Evolutionary conservation across 108 stramenopile genomes (phyloP).

Genomic region (Pseudonitzschia pungens): DNA sequence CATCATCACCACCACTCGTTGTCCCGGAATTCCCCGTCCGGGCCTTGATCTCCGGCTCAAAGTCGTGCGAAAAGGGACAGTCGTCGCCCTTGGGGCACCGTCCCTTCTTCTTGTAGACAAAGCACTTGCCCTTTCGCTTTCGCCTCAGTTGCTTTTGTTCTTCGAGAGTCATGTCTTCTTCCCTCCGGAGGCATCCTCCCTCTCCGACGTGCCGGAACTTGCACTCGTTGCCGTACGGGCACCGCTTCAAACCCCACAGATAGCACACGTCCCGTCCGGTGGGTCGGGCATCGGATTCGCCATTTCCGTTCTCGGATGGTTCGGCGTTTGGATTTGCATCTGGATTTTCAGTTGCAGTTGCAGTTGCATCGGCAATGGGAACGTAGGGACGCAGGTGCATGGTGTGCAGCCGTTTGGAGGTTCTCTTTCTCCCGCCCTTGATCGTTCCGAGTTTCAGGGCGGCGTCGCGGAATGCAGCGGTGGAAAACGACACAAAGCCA

Average conservation of each 20-base stretch:
- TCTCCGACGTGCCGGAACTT: constrained; percentile 74
- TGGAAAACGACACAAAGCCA: constrained; percentile 65
- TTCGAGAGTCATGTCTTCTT: constrained; percentile 19
- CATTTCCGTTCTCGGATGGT: constrained; percentile 6
- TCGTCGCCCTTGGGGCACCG: constrained; percentile 63
- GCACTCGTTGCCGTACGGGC: constrained; percentile 71
- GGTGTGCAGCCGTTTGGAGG: constrained; percentile 55
- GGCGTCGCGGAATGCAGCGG: constrained; percentile 19
- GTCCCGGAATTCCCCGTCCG: background rate
- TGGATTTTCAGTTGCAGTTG: no score
- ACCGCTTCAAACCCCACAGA: constrained; percentile 62
- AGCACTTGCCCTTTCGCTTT: constrained; percentile 67
- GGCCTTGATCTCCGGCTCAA: constrained; percentile 14
- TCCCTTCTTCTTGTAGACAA: constrained; percentile 65
- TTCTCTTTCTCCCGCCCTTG: constrained; percentile 52
- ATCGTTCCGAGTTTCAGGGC: constrained; percentile 52
- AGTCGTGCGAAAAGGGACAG: constrained; percentile 72
- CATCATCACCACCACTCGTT: no score
- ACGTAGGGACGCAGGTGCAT: constrained; percentile 60
- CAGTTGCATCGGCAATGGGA: constrained; percentile 11
- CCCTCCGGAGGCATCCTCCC: constrained; percentile 48
- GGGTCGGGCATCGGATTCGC: constrained; percentile 3
- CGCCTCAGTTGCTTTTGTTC: constrained; percentile 8
- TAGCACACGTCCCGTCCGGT: constrained; percentile 52
- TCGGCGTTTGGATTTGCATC: no score